Percentiles rank a stretch among this genome's conserved stretches.
Conservation (phyloP, 2,329 filamentous ascomycete species). For the Chaetomium strumarium region DNA sequence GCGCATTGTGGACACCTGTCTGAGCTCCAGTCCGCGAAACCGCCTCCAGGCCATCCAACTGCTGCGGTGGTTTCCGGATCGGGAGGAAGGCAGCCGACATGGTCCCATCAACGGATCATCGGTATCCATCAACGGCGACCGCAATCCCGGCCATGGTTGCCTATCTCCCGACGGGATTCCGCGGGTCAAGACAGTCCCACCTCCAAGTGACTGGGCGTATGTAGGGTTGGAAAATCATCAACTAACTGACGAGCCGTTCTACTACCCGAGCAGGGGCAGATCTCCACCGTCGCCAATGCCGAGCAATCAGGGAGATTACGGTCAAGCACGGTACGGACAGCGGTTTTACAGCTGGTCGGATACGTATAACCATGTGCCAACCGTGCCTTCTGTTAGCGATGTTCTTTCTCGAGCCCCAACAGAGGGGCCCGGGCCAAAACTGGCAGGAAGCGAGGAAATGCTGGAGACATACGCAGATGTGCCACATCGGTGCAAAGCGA, state of each 20-base stretch:
- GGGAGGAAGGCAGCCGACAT: slow-evolving; percentile 25
- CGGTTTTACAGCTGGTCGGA: slow-evolving; percentile 21
- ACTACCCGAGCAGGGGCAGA: slow-evolving; percentile 45
- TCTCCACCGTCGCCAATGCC: slow-evolving; percentile 49
- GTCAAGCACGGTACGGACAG: slow-evolving; percentile 24
- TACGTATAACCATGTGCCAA: slow-evolving; percentile 5
- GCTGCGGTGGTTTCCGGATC: slow-evolving; percentile 59
- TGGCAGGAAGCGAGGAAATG: background rate
- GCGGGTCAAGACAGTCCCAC: slow-evolving; percentile 37
- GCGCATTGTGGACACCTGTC: slow-evolving; percentile 67
- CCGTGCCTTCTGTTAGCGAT: slow-evolving; percentile 14
- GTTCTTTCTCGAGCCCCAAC: slow-evolving; percentile 6
- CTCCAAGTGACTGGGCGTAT: slow-evolving; percentile 40
- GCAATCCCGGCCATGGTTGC: slow-evolving; percentile 37
- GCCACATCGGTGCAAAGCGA: background rate
- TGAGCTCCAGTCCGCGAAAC: slow-evolving; percentile 66
- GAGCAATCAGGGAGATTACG: slow-evolving; percentile 36
- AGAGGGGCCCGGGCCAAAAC: background rate
- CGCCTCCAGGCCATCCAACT: slow-evolving; percentile 69
- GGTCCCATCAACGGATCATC: slow-evolving; percentile 28
- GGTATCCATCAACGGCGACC: slow-evolving; percentile 34
- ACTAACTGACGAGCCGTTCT: slow-evolving; percentile 37
- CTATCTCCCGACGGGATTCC: slow-evolving; percentile 31
- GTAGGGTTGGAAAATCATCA: slow-evolving; percentile 33
- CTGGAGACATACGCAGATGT: slow-evolving; percentile 7